Evolutionary conservation across 2,329 filamentous ascomycete species (phyloP).

Genomic region (Colletotrichum magnum): DNA sequence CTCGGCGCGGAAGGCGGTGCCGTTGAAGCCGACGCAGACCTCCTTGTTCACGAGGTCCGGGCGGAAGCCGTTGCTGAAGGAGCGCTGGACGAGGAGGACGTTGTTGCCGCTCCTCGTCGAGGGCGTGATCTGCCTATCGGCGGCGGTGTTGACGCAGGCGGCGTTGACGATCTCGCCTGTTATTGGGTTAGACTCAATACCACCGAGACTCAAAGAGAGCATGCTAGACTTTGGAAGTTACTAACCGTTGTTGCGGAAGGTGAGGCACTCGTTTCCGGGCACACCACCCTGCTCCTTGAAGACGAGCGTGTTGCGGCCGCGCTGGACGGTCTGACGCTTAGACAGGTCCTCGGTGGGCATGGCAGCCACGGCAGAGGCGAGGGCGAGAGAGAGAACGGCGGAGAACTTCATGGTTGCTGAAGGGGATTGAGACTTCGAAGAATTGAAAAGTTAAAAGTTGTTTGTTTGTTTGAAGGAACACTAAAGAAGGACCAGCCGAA

Average conservation of each 20-base stretch:
- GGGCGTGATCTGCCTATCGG: constrained; percentile 57
- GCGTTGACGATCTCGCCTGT: constrained; percentile 58
- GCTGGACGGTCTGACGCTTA: constrained; percentile 29
- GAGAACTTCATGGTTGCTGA: constrained; percentile 43
- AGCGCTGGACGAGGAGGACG: constrained; percentile 55
- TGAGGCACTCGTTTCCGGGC: constrained; percentile 54
- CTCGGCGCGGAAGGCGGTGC: constrained; percentile 53
- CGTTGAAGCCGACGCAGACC: constrained; percentile 57
- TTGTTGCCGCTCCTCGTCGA: constrained; percentile 49
- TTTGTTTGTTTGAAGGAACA: constrained; percentile 1
- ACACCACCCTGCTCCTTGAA: constrained; percentile 55
- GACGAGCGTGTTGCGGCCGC: constrained; percentile 46
- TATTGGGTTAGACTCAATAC: constrained; percentile 1
- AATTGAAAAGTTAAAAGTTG: neutral
- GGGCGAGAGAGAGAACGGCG: constrained; percentile 42
- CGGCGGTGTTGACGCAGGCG: constrained; percentile 53
- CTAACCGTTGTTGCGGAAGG: constrained; percentile 58
- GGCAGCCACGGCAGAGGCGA: constrained; percentile 41
- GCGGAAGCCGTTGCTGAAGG: constrained; percentile 54
- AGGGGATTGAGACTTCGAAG: neutral
- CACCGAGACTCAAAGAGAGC: neutral
- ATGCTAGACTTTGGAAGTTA: neutral
- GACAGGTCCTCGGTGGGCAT: constrained; percentile 34
- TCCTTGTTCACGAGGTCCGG: constrained; percentile 54
- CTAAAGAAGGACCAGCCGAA: constrained; percentile 27